Evolutionary conservation across 768 basidiomycete species (phyloP), one percentile per base, ranked within the genome.

Genomic region (Clitopilus passeckerianus): DNA sequence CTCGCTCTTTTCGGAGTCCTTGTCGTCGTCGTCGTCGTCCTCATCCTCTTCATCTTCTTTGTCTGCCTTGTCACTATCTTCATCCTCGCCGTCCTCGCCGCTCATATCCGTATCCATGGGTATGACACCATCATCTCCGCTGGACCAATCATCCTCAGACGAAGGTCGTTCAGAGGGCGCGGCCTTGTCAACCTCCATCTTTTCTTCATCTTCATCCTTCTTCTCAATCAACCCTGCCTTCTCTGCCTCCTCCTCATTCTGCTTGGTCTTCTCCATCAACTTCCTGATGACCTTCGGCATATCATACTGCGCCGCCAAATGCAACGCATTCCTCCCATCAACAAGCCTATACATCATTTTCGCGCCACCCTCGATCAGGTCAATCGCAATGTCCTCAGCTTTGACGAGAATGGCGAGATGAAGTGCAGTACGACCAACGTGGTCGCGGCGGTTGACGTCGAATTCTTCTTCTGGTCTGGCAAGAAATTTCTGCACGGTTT

Each of bases 351-450:
- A 76, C 0, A 80, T 82, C 64, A 86, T 83, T 55, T 82, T 73
- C 1, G 80, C 83, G 2, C 81, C 82, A 14, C 80, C 79, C 41
- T 86, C 79, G 54, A 87, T 75, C 33, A 87, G 74, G 34, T 79
- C 76, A 60, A 70, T 71, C 0, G 81, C 81, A 56, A 84, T 77
- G 0, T 81, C 81, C 3, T 64, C 64, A 0, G 77, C 77, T 37
- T 74, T 73, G 44, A 74, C 74, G 15, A 85, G 57, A 54, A 87
- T 78, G 2, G 85, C 84, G 34, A 86, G 69, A 54, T 86, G 86
- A n/a, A 87, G 72, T 1, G 79, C 70, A 3, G 84, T 83, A 4
- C 86, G 81, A 0, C 86, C 86, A 43, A 86, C 83, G 56, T 86
- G 82, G 67, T 86, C 85, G 2, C 86, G 80, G 35, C 76, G 74